These are phyloP conservation scores for Quercus alba DNA, from an alignment of 306 rosid species.

Conservation along the genomic window DNA sequence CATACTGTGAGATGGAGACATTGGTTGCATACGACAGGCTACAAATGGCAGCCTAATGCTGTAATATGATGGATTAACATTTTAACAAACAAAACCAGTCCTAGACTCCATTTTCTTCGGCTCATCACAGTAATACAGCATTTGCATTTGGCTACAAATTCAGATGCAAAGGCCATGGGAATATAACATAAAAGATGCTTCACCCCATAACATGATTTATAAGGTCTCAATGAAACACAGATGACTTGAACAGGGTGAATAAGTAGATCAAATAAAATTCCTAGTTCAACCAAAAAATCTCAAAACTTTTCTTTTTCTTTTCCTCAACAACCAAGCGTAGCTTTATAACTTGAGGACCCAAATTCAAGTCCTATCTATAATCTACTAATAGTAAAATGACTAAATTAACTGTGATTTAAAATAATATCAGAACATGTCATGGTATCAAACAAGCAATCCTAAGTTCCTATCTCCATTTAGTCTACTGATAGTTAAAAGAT, in stretches of 20 bases:
- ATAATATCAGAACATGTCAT: too few relatives aligned
- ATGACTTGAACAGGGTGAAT: not conserved
- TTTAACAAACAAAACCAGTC: not conserved
- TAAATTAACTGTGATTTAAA: too few relatives aligned
- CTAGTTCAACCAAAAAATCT: not conserved
- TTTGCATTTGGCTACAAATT: not conserved
- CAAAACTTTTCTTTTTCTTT: too few relatives aligned
- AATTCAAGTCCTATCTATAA: too few relatives aligned
- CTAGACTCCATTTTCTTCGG: too few relatives aligned
- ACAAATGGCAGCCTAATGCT: not conserved
- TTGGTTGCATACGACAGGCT: not conserved
- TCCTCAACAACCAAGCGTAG: too few relatives aligned
- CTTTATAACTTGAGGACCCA: too few relatives aligned
- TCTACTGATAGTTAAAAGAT: too few relatives aligned
- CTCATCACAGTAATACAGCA: not conserved
- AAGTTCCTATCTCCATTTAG: too few relatives aligned
- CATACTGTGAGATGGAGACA: not conserved
- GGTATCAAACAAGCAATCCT: too few relatives aligned
- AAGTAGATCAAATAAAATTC: slow-evolving; percentile 3
- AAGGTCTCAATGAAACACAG: not conserved
- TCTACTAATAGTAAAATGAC: too few relatives aligned
- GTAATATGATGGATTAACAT: not conserved
- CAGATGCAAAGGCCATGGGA: not conserved
- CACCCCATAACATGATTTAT: not conserved
- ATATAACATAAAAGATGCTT: not conserved